These are phyloP conservation scores for Clarireedia paspali DNA, from an alignment of 2,329 filamentous ascomycete species.

Conservation along the genomic window DNA sequence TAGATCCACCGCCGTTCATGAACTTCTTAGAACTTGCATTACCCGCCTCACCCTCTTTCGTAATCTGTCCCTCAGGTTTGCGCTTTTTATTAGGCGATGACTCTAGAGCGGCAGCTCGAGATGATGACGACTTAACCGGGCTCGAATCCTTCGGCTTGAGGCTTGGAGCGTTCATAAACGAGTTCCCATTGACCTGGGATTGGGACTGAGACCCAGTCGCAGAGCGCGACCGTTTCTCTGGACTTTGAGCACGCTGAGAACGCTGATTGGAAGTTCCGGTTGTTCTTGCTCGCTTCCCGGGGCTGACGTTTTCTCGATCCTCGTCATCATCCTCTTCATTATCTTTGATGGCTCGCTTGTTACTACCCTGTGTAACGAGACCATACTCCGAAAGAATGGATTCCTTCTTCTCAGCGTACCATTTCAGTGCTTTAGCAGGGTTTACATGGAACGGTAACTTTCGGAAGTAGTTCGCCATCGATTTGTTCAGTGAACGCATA, in stretches of 20 bases:
- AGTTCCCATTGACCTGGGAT: conserved; percentile 7
- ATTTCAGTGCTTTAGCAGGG: conserved; percentile 1
- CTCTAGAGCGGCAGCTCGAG: conserved; percentile 7
- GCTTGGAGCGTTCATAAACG: conserved; percentile 2
- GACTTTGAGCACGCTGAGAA: conserved; percentile 1
- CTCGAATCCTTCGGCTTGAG: background rate
- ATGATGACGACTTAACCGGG: conserved; percentile 1
- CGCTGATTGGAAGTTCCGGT: background rate
- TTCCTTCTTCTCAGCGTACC: conserved; percentile 1
- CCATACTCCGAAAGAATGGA: conserved; percentile 2
- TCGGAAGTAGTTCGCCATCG: conserved; percentile 20
- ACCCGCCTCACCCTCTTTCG: conserved; percentile 21
- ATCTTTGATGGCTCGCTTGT: background rate
- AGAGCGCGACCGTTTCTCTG: conserved; percentile 4
- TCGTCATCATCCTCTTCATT: conserved; percentile 13
- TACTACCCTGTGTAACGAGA: background rate
- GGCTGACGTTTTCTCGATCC: conserved; percentile 18
- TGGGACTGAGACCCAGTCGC: background rate
- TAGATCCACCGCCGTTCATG: conserved; percentile 22
- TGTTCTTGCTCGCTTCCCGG: conserved; percentile 19
- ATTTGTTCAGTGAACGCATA: conserved; percentile 24
- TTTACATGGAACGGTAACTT: conserved; percentile 6
- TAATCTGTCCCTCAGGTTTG: conserved; percentile 26
- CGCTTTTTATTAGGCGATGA: conserved; percentile 18
- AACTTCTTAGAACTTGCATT: conserved; percentile 15